Percentiles rank a stretch among this genome's conserved stretches.
These are phyloP conservation scores for Ceratobasidium theobromae DNA, from an alignment of 1,284 basidiomycete species.

Conservation along the genomic window DNA sequence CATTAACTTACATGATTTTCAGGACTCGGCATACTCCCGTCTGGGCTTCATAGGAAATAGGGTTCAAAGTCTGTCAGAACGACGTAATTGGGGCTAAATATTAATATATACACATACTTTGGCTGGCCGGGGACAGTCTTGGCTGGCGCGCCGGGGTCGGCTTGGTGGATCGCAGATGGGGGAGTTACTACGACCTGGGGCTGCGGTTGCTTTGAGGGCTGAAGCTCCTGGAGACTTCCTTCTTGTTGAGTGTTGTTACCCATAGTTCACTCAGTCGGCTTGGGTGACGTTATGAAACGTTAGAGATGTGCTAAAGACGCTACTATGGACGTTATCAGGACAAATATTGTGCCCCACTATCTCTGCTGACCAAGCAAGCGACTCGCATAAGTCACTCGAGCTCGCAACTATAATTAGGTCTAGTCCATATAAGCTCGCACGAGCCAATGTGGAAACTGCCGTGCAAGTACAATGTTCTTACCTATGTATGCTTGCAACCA, in stretches of 20 bases:
- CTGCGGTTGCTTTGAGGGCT: neutral
- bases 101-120: neutral
- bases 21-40: neutral
- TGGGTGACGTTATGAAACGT: conserved; percentile 21
- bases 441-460: too few relatives aligned
- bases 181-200: conserved; percentile 1
- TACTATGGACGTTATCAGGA: conserved; percentile 8
- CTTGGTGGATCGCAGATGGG: neutral
- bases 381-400: conserved; percentile 13
- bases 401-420: too few relatives aligned
- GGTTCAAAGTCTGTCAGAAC: too few relatives aligned
- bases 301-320: neutral
- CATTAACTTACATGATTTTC: conserved; percentile 8
- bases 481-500: too few relatives aligned
- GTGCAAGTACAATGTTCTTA: too few relatives aligned
- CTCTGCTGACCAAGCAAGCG: neutral
- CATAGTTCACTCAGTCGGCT: neutral
- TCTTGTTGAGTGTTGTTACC: neutral
- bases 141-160: neutral
- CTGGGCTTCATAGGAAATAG: neutral
- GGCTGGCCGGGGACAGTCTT: neutral
- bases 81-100: too few relatives aligned
- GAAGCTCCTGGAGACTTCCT: neutral
- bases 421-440: too few relatives aligned
- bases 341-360: conserved; percentile 14